Conservation (phyloP, 345 rosid genomes). For the Isatis tinctoria region DNA sequence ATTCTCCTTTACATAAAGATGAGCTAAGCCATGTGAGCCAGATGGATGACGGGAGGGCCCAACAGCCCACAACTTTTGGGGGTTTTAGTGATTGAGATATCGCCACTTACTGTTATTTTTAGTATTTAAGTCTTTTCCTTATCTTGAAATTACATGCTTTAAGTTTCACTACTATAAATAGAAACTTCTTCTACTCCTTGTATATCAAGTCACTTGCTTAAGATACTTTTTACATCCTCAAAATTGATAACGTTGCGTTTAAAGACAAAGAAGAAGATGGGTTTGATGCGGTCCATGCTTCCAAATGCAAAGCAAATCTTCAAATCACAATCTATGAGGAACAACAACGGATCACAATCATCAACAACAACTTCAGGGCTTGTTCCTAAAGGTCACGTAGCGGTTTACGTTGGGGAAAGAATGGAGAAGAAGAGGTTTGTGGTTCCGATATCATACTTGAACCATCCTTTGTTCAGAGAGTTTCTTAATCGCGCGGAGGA, state of each 20-base stretch:
- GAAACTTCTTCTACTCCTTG: slow-evolving; percentile 19
- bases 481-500: slow-evolving; percentile 62
- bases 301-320: slow-evolving; percentile 35
- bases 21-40: slow-evolving; percentile 33
- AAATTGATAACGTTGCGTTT: neutral
- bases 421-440: slow-evolving; percentile 54
- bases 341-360: slow-evolving; percentile 23
- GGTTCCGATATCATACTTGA: slow-evolving; percentile 62
- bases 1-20: slow-evolving; percentile 5
- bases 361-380: slow-evolving; percentile 15
- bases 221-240: neutral
- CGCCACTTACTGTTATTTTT: neutral
- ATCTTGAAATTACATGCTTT: slow-evolving; percentile 10
- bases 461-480: slow-evolving; percentile 60
- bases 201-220: slow-evolving; percentile 20
- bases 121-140: slow-evolving; percentile 6
- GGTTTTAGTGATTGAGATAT: neutral
- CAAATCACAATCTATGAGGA: slow-evolving; percentile 30
- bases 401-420: slow-evolving; percentile 34
- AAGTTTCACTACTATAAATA: slow-evolving; percentile 22
- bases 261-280: slow-evolving; percentile 18
- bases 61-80: slow-evolving; percentile 30
- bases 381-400: slow-evolving; percentile 41
- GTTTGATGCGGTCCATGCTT: slow-evolving; percentile 36
- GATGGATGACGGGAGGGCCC: slow-evolving; percentile 25